Evolutionary conservation across 257 asterid species (phyloP).

Genomic region (Avicennia marina): DNA sequence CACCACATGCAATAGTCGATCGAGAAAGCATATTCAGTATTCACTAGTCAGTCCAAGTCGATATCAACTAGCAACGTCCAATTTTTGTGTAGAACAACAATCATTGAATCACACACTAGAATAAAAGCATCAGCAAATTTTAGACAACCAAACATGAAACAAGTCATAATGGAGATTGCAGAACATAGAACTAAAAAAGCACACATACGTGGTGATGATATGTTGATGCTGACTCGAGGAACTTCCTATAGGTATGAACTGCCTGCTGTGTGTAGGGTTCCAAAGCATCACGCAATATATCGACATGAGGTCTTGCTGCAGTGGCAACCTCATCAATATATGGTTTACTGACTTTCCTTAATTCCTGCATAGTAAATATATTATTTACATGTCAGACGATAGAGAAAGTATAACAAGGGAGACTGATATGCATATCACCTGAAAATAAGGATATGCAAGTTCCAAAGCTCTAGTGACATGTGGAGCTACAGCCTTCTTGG

Average conservation of each 20-base stretch:
- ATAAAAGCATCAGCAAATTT: background rate
- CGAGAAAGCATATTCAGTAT: background rate
- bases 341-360: constrained; percentile 60
- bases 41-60: too few species aligned
- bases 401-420: background rate
- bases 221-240: constrained; percentile 53
- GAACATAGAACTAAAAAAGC: background rate
- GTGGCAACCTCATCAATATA: constrained; percentile 58
- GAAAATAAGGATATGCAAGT: constrained; percentile 60
- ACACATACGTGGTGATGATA: constrained; percentile 58
- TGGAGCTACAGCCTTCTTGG: constrained; percentile 42
- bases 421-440: constrained; percentile 35
- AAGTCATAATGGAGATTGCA: background rate
- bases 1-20: background rate
- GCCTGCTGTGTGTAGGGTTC: constrained; percentile 52
- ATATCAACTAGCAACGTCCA: background rate
- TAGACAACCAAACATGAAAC: background rate
- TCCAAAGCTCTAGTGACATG: constrained; percentile 48
- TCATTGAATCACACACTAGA: background rate
- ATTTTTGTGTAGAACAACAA: background rate
- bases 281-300: constrained; percentile 32
- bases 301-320: constrained; percentile 60
- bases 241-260: constrained; percentile 49
- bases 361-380: constrained; percentile 35
- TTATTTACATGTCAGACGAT: constrained; percentile 5